Percentiles rank a stretch among this genome's conserved stretches.
These are phyloP conservation scores for Gnomoniopsis smithogilvyi DNA, from an alignment of 2,329 filamentous ascomycete species.

Conservation along the genomic window DNA sequence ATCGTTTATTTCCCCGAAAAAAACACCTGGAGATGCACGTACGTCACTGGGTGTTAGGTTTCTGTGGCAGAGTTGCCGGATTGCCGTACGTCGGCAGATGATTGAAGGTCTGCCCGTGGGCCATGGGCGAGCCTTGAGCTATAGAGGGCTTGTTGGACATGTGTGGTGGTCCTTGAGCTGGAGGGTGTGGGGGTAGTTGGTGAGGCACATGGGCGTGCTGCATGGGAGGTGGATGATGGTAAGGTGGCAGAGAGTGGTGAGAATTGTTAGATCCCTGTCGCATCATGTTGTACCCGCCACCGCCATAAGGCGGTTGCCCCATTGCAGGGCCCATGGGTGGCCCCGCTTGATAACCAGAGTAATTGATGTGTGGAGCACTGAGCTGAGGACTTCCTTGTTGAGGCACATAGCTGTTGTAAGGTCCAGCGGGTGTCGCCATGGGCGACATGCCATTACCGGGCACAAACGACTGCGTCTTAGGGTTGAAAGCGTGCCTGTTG, in stretches of 20 bases:
- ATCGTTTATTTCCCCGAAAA: slow-evolving; percentile 16
- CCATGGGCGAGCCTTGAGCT: slow-evolving; percentile 34
- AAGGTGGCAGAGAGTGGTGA: slow-evolving; percentile 46
- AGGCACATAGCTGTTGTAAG: slow-evolving; percentile 45
- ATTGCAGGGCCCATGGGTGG: slow-evolving; percentile 33
- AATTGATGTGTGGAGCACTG: slow-evolving; percentile 47
- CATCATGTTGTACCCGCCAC: slow-evolving; percentile 50
- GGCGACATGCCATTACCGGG: slow-evolving; percentile 56
- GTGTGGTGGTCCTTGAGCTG: slow-evolving; percentile 32
- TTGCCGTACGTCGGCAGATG: slow-evolving; percentile 58
- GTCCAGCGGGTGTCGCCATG: slow-evolving; percentile 44
- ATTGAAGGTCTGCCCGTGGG: slow-evolving; percentile 41
- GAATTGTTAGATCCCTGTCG: slow-evolving; percentile 53
- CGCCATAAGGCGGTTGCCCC: slow-evolving; percentile 40
- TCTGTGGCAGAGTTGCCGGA: slow-evolving; percentile 57
- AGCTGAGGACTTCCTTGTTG: slow-evolving; percentile 54
- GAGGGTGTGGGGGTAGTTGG: slow-evolving; percentile 27
- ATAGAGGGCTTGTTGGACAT: slow-evolving; percentile 45
- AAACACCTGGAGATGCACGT: slow-evolving; percentile 22
- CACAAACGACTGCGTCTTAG: slow-evolving; percentile 89
- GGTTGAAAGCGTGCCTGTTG: slow-evolving; percentile 79
- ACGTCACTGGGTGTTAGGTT: slow-evolving; percentile 42
- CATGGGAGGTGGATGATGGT: slow-evolving; percentile 37
- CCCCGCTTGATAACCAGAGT: slow-evolving; percentile 44
- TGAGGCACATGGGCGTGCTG: slow-evolving; percentile 38